Evolutionary conservation across 2,329 filamentous ascomycete genomes (phyloP), one percentile per base, ranked within the genome.

Genomic region (Trichoderma cornu-damae): DNA sequence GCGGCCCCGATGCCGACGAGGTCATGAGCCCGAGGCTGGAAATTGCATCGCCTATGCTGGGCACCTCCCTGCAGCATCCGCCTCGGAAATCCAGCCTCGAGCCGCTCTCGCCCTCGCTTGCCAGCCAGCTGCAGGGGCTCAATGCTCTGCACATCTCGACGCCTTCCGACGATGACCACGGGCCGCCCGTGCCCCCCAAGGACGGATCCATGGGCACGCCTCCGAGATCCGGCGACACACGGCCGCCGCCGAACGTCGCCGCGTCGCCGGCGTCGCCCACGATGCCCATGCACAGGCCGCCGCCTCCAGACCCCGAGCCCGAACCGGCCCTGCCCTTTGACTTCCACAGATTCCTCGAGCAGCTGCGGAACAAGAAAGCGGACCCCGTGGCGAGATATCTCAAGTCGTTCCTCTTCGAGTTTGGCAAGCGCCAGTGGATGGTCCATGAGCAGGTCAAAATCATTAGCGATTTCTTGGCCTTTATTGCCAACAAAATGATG

Each of bases 391-490:
- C 95, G 4, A 88, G 93, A 62, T 99, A 96, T 68, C 79, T 99
- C 44, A 89, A 95, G 62, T 97, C 94, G 0, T 99, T 99, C 67
- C 76, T 99, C 28, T 85, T 85, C 48, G 95, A 99, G 71, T 99
- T 99, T 73, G 90, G 86, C 34, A 99, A 97, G 76, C 90, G 92
- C 64, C 94, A 97, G 72, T 99, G 94, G 94, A 96, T 96, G 89
- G 94, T 96, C 6, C 94, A 99, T 70, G 94, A 99, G 74, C 94
- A 99, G 72, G 94, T 97, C 69, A 99, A 99, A 75, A 97, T 99
- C 61, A 96, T 99, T 60, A 85, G 90, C 63, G 95, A 99, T 70
- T 99, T 99, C 65, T 77, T 99, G 47, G 86, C 91, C 43, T 99
- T 99, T 67, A 99, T 99, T 62, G 89, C 89, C 54, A 96, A 96